Conservation (phyloP, 768 basidiomycete genomes). For the Pleurotus giganteus region DNA sequence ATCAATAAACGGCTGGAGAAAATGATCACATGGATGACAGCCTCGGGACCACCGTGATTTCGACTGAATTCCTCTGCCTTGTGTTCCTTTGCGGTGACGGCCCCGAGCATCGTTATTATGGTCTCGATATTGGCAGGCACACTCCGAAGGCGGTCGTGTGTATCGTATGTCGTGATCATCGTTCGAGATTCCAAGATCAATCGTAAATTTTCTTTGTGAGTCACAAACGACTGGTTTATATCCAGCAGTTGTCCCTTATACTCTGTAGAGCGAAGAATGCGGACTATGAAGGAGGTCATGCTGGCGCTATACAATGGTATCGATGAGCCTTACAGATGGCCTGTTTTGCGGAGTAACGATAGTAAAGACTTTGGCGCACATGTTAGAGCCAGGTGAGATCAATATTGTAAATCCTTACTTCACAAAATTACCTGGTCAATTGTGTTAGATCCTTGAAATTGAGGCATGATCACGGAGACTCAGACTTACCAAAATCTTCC, state of each 20-base stretch:
- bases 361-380: neutral
- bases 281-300: neutral
- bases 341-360: constrained; percentile 4
- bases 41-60: neutral
- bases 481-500: constrained; percentile 12
- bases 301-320: neutral
- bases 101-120: constrained; percentile 3
- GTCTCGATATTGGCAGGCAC: neutral
- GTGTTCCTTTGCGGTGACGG: constrained; percentile 2
- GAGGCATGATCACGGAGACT: neutral
- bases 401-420: neutral
- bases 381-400: neutral
- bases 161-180: constrained; percentile 4
- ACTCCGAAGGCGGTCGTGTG: neutral
- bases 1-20: neutral
- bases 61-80: constrained; percentile 6
- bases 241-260: constrained; percentile 1
- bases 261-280: constrained; percentile 5
- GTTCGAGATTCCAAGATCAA: constrained; percentile 2
- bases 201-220: neutral
- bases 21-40: constrained; percentile 3
- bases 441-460: neutral
- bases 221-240: neutral
- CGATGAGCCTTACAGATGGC: neutral
- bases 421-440: neutral